These are phyloP conservation scores for Lactarius hatsudake DNA, from an alignment of 768 basidiomycete species.

Conservation along the genomic window DNA sequence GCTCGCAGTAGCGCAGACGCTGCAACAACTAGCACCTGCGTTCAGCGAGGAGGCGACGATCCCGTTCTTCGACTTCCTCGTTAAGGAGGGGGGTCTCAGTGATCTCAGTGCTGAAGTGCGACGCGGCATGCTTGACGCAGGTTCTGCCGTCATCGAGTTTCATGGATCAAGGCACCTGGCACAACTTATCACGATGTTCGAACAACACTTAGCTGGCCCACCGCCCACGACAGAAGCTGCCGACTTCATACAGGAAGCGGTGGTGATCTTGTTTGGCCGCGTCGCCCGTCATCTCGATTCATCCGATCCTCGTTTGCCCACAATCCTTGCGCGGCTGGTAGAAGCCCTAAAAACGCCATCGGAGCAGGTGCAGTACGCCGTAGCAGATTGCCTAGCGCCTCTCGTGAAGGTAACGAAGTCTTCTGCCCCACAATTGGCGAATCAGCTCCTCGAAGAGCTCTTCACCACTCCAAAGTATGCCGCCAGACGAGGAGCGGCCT, in stretches of 20 bases:
- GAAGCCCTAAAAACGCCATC: slow-evolving; percentile 91
- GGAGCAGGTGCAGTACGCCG: slow-evolving; percentile 94
- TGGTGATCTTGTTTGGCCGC: slow-evolving; percentile 91
- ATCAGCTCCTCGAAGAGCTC: slow-evolving; percentile 72
- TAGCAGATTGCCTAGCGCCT: slow-evolving; percentile 91
- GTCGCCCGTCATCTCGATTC: slow-evolving; percentile 84
- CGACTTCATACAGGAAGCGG: slow-evolving; percentile 91
- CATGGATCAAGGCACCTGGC: slow-evolving; percentile 74
- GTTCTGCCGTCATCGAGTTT: slow-evolving; percentile 73
- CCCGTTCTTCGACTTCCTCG: slow-evolving; percentile 80
- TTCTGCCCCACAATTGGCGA: slow-evolving; percentile 62
- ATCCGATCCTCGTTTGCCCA: slow-evolving; percentile 71
- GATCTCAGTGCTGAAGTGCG: slow-evolving; percentile 82
- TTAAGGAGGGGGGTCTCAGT: slow-evolving; percentile 83
- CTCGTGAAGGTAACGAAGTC: slow-evolving; percentile 69
- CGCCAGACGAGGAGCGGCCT: slow-evolving; percentile 92
- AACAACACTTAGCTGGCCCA: slow-evolving; percentile 57
- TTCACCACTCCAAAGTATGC: slow-evolving; percentile 85
- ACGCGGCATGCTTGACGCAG: slow-evolving; percentile 83
- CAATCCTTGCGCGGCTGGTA: slow-evolving; percentile 80
- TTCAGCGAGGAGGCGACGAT: slow-evolving; percentile 62
- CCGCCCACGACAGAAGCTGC: slow-evolving; percentile 61
- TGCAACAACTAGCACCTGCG: slow-evolving; percentile 63
- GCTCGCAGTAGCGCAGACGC: slow-evolving; percentile 65
- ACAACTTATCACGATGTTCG: slow-evolving; percentile 77